These are phyloP conservation scores for Cladophialophora exuberans DNA, from an alignment of 2,329 filamentous ascomycete species.

Conservation along the genomic window DNA sequence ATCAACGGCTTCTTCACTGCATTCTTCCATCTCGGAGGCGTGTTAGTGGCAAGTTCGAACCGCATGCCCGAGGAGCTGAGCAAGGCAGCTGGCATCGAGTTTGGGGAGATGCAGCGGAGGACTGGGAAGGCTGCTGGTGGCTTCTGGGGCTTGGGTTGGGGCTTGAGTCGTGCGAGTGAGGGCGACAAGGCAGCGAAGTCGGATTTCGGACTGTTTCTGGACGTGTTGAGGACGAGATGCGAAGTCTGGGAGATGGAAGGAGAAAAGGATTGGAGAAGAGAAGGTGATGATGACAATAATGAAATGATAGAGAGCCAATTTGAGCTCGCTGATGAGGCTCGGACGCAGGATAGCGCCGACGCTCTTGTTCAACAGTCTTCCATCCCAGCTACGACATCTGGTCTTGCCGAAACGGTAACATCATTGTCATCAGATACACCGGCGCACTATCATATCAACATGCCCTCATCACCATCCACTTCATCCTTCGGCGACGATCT, in stretches of 20 bases:
- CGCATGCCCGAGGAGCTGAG: conserved; percentile 80
- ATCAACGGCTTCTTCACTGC: conserved; percentile 76
- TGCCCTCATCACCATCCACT: conserved; percentile 3
- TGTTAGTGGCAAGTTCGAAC: conserved; percentile 79
- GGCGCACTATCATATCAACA: conserved; percentile 31
- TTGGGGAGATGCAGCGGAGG: conserved; percentile 41
- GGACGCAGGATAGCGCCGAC: neutral
- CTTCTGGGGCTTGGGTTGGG: conserved; percentile 30
- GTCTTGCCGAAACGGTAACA: neutral
- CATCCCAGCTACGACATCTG: neutral
- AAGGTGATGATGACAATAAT: conserved; percentile 31
- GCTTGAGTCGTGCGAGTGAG: conserved; percentile 41
- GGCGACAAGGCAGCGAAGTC: conserved; percentile 64
- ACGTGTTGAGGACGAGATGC: conserved; percentile 75
- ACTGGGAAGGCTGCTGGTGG: conserved; percentile 9
- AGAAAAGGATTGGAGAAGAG: conserved; percentile 68
- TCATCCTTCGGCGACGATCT: conserved; percentile 17
- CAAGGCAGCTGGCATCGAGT: conserved; percentile 73
- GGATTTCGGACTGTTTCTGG: conserved; percentile 76
- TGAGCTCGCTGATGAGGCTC: neutral
- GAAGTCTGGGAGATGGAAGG: conserved; percentile 86
- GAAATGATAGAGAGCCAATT: neutral
- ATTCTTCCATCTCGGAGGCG: conserved; percentile 81
- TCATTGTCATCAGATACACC: conserved; percentile 27
- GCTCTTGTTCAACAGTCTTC: neutral